Evolutionary conservation across 176 grass and related monocot genomes (phyloP), one percentile per base, ranked within the genome.

Genomic region (Puya raimondii): DNA sequence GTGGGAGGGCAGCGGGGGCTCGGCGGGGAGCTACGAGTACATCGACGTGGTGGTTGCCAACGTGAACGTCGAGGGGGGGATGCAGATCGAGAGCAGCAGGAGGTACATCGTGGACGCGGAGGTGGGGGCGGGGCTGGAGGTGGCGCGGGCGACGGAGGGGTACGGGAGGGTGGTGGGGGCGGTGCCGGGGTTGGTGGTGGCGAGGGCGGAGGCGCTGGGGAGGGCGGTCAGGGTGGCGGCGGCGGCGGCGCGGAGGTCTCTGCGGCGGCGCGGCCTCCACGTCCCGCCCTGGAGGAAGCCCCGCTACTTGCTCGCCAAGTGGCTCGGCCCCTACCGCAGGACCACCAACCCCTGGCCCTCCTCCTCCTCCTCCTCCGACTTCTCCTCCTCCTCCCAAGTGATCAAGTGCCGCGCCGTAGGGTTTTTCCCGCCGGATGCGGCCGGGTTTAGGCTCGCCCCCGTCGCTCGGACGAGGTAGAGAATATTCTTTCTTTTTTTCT

Each of bases 81-180:
- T n/a, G n/a, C n/a, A n/a, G n/a, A n/a, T n/a, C 49, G 9, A 58
- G 53, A 6, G 21, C 2, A 61, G 47, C 48, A 20, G 2, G 64
- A 92, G 93, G 80, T 99, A 93, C 87, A 99, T 99, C 84, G 89
- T 93, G 79, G 94, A 99, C 67, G 49, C 82, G 0, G 94, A 93
- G 56, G 82, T 99, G 67, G 84, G 81, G 8, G 63, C 84, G 1
- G 87, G 70, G 53, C 70, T 99, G 58, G 87, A 99, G 86, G 82
- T 99, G 13, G 94, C 94, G 22, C 69, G 89, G 67, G 80, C 89
- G 6, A 91, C 94, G 52, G 59, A 78, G 22, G 77, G 83, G 77
- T 99, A 93, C 84, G 65, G 18, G 2, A 70, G 67, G 17, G 76
- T 99, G 25, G 65, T 86, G 18, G 73, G 74, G 12, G 80, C 70